Evolutionary conservation across 2,329 filamentous ascomycete species (phyloP).

Genomic region (Aspergillus glaucus): DNA sequence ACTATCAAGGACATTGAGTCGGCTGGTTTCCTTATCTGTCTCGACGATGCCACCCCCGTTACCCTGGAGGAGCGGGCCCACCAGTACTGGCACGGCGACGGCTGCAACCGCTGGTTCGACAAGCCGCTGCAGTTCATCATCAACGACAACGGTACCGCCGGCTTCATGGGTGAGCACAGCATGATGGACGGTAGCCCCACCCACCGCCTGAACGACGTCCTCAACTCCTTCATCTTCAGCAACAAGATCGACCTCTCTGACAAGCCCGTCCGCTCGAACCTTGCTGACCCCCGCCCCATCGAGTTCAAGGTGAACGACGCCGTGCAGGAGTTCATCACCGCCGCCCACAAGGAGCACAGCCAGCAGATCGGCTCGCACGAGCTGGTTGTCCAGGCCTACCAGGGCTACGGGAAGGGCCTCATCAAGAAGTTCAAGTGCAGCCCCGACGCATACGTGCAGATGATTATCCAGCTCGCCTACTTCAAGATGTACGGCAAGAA

Average conservation of each 20-base stretch:
- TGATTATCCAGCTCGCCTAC: constrained; percentile 97
- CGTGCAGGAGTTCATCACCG: constrained; percentile 70
- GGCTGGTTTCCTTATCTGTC: constrained; percentile 82
- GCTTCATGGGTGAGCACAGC: constrained; percentile 97
- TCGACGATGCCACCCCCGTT: constrained; percentile 84
- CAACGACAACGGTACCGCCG: constrained; percentile 95
- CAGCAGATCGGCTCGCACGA: constrained; percentile 81
- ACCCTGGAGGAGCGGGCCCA: constrained; percentile 93
- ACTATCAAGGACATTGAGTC: constrained; percentile 78
- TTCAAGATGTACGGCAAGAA: constrained; percentile 99
- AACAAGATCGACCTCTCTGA: constrained; percentile 89
- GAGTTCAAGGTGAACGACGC: constrained; percentile 71
- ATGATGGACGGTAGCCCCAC: constrained; percentile 99
- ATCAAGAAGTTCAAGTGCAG: constrained; percentile 99
- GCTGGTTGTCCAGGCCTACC: constrained; percentile 88
- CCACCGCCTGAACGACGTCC: constrained; percentile 89
- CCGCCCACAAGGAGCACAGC: constrained; percentile 71
- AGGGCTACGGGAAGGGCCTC: constrained; percentile 93
- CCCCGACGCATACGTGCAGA: constrained; percentile 94
- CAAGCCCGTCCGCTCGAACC: constrained; percentile 67
- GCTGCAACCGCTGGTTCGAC: constrained; percentile 93
- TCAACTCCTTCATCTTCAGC: constrained; percentile 85
- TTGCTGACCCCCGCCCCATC: constrained; percentile 72
- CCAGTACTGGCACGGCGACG: constrained; percentile 98
- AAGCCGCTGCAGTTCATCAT: constrained; percentile 97